phyloP scores from a whole-genome alignment of 1,139 yeast genomes.

The Pichia sp. region DNA sequence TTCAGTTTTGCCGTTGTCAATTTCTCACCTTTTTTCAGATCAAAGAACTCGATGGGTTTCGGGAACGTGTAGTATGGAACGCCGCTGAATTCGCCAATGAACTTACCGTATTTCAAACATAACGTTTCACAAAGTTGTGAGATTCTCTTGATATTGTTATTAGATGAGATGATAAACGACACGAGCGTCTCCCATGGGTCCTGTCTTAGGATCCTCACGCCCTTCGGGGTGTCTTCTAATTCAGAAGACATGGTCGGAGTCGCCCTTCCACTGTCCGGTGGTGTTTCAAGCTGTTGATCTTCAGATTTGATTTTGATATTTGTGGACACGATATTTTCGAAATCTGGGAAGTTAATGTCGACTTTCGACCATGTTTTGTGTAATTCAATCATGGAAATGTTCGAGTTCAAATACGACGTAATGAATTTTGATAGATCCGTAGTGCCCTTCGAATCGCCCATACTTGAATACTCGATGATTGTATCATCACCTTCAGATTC shows the following conservation, averaged over 20 bases:
- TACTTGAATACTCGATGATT: conserved; percentile 8
- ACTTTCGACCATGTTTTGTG: conserved; percentile 59
- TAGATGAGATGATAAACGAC: conserved; percentile 93
- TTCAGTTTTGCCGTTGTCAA: neutral
- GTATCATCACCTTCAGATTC: conserved; percentile 26
- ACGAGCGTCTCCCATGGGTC: conserved; percentile 97
- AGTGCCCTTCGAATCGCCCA: conserved; percentile 36
- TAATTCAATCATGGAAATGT: conserved; percentile 51
- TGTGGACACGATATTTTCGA: too few species aligned
- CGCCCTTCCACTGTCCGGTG: conserved; percentile 8
- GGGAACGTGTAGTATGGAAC: conserved; percentile 75
- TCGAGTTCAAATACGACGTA: conserved; percentile 62
- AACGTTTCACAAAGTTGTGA: conserved; percentile 89
- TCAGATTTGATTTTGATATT: too few species aligned
- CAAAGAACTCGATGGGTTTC: conserved; percentile 46
- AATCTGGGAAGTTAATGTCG: conserved; percentile 48
- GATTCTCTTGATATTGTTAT: conserved; percentile 90
- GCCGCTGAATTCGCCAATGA: conserved; percentile 55
- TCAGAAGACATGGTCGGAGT: too few species aligned
- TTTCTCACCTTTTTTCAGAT: conserved; percentile 24
- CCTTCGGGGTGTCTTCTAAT: conserved; percentile 38
- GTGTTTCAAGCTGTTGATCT: conserved; percentile 18
- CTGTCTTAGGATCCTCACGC: conserved; percentile 82
- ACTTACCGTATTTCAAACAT: conserved; percentile 69
- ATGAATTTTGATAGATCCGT: conserved; percentile 7